A percentile compares a stretch with the other conserved stretches of the same genome.
These are phyloP conservation scores for Oehlia diaphana DNA, from an alignment of 192 early-diverging fungal genomes.

Conservation along the genomic window DNA sequence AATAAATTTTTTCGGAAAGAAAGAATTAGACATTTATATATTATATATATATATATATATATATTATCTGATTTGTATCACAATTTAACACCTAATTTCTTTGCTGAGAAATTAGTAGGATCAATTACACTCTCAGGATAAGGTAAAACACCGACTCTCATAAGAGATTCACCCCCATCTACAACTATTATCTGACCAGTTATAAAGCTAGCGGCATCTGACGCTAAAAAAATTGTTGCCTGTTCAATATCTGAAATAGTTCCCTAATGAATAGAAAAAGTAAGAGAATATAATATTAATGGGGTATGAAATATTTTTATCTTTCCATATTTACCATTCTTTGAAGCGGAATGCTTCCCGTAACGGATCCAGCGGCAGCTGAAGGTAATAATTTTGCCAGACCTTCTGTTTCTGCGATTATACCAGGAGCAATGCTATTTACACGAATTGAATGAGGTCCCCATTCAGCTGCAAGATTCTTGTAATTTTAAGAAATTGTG, in stretches of 20 bases:
- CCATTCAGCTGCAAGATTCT: constrained; percentile 61
- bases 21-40: not conserved
- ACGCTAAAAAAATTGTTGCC: constrained; percentile 66
- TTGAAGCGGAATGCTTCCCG: constrained; percentile 7
- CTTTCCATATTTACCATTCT: constrained; percentile 5
- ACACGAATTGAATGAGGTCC: constrained; percentile 71
- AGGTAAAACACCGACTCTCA: constrained; percentile 3
- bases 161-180: constrained; percentile 61
- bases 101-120: not conserved
- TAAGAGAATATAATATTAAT: not conserved
- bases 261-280: constrained; percentile 35
- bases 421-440: constrained; percentile 68
- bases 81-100: not conserved
- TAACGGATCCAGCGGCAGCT: constrained; percentile 16
- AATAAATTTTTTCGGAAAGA: not conserved
- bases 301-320: not conserved
- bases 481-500: constrained; percentile 24
- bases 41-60: no score
- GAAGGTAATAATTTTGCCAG: constrained; percentile 39
- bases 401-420: constrained; percentile 48
- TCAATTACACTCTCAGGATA: constrained; percentile 23
- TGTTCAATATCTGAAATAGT: constrained; percentile 68
- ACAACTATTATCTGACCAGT: constrained; percentile 58
- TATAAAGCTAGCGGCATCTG: constrained; percentile 60
- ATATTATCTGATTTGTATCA: not conserved